Evolutionary conservation across 345 rosid genomes (phyloP), one percentile per base, ranked within the genome.

Genomic region (Rhodomyrtus tomentosa): DNA sequence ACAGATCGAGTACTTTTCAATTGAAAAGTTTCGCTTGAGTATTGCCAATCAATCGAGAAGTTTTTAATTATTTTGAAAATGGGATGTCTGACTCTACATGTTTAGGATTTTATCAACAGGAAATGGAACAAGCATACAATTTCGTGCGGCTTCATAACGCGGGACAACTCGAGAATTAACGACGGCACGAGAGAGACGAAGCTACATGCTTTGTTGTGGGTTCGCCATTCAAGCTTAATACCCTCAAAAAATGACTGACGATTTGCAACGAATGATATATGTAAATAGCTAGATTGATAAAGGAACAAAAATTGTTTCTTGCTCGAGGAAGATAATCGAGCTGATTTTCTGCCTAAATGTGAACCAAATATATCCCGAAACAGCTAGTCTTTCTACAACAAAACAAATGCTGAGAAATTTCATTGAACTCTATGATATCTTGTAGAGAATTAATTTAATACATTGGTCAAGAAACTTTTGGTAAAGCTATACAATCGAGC

Each of bases 161-260:
- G 25, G 0, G 7, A 55, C n/a, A 5, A 25, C 14, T 55, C 13
- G 7, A 24, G 29, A 55, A 55, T 51, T 15, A 15, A 51, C 6
- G 20, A 51, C 53, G 2, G 20, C 53, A 51, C 53, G 20, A 59
- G 38, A 29, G 21, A 7, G 38, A 14, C 5, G 5, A 3, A 59
- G 5, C 29, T 58, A 6, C 38, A 6, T 58, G 13, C 1, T 58
- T 5, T 13, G 13, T 55, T 5, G 29, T 56, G 68, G 68, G 27
- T n/a, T 56, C n/a, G 18, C 25, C 32, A 5, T 11, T 38, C 40
- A 38, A 38, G 40, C 40, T 38, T 38, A 38, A 38, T 38, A 38
- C 40, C 40, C 40, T 94, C 95, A 82, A 95, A 94, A 40, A 91
- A 88, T 82, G 91, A 94, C 1, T 76, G 93, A 49, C 87, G 58